Base-by-base conservation (phyloP, 208 protist genomes). In the Leishmania amazonensis region DNA sequence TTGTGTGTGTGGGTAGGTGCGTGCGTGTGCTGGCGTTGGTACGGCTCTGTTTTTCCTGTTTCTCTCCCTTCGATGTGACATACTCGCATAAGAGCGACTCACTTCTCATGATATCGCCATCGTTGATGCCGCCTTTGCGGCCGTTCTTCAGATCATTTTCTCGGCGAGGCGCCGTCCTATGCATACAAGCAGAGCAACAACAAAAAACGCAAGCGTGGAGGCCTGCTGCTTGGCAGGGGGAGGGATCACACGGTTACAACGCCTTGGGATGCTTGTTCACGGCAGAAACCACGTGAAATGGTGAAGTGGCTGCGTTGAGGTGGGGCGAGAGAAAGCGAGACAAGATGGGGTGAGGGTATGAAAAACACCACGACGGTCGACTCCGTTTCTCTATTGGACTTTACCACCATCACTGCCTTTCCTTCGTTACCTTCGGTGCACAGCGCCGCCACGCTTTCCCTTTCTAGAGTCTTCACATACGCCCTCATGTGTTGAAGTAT, bases 41-140 rank as follows among this genome's bases (percentile, higher is more conserved):
- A 40, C 31, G 11, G 15, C 31, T 74, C 68, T 53, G 19, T 51
- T 31, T 74, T 51, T 17, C 40, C 68, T 71, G 15, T 47, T 71
- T 73, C 17, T 42, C 21, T 51, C 19, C 31, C 68, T 74, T 74
- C 68, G 68, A 74, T 74, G 68, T 74, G 47, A 31, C 2, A 35
- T 51, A 74, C 42, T 31, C 17, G 42, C 68, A 2, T 17, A 8
- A 28, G 31, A 35, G 17, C 9, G 62, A 40, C 17, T 17, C 13
- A 24, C 15, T 6, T 40, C 9, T 38, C 62, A 42, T 8, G 15
- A 31, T 19, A 19, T 35, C 62, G 31, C n/a, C 15, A 31, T 3
- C 31, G 58, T 64, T 15, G 58, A 7, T 35, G 28, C n/a, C 19
- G 58, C 28, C 2, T 35, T 28, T 35, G 58, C 9, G 28, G n/a